These are phyloP conservation scores for Podaxis sp. DNA, from an alignment of 768 basidiomycete genomes.

Conservation along the genomic window DNA sequence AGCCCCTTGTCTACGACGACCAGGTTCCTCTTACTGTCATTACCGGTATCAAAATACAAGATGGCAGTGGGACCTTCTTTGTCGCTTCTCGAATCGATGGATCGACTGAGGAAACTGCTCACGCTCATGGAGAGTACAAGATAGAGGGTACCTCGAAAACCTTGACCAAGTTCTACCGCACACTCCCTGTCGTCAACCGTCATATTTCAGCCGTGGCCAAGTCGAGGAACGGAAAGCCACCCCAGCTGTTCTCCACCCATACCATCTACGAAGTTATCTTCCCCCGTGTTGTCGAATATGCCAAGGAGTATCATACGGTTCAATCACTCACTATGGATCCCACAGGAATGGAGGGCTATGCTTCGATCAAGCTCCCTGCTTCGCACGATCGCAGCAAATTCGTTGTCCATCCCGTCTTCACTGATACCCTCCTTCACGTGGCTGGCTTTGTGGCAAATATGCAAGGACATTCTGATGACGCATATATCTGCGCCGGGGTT, in stretches of 20 bases:
- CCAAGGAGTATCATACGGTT: conserved; percentile 55
- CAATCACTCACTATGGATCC: conserved; percentile 48
- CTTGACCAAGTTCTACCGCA: conserved; percentile 34
- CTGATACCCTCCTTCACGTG: conserved; percentile 66
- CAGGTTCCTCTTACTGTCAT: neutral
- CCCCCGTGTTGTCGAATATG: conserved; percentile 66
- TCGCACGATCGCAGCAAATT: conserved; percentile 31
- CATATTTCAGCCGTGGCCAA: conserved; percentile 30
- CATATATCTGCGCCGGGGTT: conserved; percentile 62
- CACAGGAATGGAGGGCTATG: conserved; percentile 50
- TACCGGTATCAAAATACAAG: conserved; percentile 30
- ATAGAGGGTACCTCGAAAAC: conserved; percentile 31
- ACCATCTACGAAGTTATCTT: conserved; percentile 67
- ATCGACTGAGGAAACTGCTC: conserved; percentile 31
- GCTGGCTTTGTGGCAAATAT: conserved; percentile 71
- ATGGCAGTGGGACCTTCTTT: conserved; percentile 41
- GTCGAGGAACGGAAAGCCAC: conserved; percentile 20
- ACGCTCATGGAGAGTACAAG: conserved; percentile 46
- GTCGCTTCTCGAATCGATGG: conserved; percentile 38
- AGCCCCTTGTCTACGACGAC: conserved; percentile 45
- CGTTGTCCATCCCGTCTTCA: conserved; percentile 53
- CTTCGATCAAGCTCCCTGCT: conserved; percentile 41
- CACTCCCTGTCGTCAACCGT: conserved; percentile 32
- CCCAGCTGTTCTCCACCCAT: conserved; percentile 52
- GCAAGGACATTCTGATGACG: conserved; percentile 46